Evolutionary conservation across 106 monocot genomes (phyloP).

Genomic region (Apostasia ramifera): DNA sequence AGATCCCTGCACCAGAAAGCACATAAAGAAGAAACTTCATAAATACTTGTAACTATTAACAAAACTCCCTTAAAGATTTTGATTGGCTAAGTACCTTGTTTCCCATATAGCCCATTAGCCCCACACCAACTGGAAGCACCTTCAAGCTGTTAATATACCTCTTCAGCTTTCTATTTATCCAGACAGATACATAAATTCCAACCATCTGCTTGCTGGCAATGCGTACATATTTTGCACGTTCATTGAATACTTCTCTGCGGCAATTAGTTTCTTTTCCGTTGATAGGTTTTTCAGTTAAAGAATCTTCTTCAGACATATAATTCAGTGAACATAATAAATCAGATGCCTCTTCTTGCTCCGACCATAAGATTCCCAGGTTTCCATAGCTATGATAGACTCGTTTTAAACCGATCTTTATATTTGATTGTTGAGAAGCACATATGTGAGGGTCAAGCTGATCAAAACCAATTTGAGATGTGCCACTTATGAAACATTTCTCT

Average conservation of each 20-base stretch:
- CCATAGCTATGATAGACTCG: slow-evolving; percentile 44
- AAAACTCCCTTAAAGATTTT: neutral
- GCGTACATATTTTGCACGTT: slow-evolving; percentile 31
- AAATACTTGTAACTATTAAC: neutral
- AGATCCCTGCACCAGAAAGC: slow-evolving; percentile 45
- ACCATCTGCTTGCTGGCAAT: slow-evolving; percentile 86
- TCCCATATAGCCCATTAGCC: slow-evolving; percentile 82
- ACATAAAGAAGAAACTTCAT: neutral
- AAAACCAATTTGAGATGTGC: slow-evolving; percentile 12
- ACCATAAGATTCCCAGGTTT: slow-evolving; percentile 53
- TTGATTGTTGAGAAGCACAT: slow-evolving; percentile 1
- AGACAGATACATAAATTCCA: slow-evolving; percentile 68
- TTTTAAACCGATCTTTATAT: slow-evolving; percentile 28
- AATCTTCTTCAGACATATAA: slow-evolving; percentile 20
- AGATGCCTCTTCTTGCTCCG: slow-evolving; percentile 24
- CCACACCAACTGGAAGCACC: slow-evolving; percentile 60
- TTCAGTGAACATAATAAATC: slow-evolving; percentile 24
- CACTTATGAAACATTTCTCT: slow-evolving; percentile 38
- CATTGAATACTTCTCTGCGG: slow-evolving; percentile 5
- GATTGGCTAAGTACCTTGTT: slow-evolving; percentile 47
- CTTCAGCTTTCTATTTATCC: slow-evolving; percentile 48
- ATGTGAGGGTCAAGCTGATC: slow-evolving; percentile 15
- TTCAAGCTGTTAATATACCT: slow-evolving; percentile 59
- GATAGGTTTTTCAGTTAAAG: slow-evolving; percentile 16
- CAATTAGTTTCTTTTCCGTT: slow-evolving; percentile 13